Base-by-base conservation (phyloP, 805 yeast genomes). In the Candida nemodendra region DNA sequence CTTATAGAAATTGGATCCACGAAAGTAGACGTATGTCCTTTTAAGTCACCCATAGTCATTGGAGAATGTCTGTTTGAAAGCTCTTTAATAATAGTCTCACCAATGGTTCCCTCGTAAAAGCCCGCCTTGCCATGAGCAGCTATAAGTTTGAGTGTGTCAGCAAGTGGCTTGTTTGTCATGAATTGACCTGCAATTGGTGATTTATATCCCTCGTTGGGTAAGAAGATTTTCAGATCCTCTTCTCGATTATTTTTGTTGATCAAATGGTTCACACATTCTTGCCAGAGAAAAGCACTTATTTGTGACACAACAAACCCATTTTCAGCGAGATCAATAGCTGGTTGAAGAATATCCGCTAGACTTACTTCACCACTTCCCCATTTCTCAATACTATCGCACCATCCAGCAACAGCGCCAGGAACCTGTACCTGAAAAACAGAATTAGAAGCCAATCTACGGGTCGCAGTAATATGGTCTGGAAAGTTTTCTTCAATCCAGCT, bases 381-480 rank as follows among this genome's bases (percentile, higher is more conserved):
- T 41, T 61, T 65, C 28, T 76, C 79, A 26, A 74, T 62, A 3
- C 86, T 74, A 57, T 84, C 93, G 30, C 70, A 56, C 93, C 93
- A 85, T 0, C 87, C 91, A 5, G 87, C 86, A 32, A 84, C 71
- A 1, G 87, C 81, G 4, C 95, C 95, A 0, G 93, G 93, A 4
- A 84, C 89, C 35, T 79, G 81, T 6, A 81, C 76, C 0, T 82
- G 62, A 41, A 76, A 77, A 3, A 79, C 72, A 2, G 86, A 79
- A 21, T 64, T 63, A 9, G 51, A 51, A 0, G 77, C 77, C 21
- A 84, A 64, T 51, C 87, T 69, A 31, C 38, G 22, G 18, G 64
- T 60, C 26, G 76, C 66, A 8, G 66, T 57, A 27, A 73, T 61
- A 13, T 74, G 75, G 15, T 67, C 63, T 13, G 71, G 65, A 27